Conservation (phyloP, 2,329 filamentous ascomycete genomes). For the Aaosphaeria pasadenensis region DNA sequence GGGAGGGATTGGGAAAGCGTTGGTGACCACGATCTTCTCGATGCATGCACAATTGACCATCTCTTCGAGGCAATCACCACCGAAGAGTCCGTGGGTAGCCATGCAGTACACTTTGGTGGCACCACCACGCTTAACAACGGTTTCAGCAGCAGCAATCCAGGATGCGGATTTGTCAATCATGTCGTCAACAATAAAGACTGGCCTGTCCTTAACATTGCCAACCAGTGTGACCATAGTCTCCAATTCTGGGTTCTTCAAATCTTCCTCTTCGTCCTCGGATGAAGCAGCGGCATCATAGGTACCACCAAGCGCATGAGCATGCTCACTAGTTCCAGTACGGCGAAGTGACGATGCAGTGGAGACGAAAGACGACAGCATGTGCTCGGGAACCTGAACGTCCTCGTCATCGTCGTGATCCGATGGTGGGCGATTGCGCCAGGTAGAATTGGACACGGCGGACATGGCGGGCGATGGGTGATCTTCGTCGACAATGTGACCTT, state of each 20-base stretch:
- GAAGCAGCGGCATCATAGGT: constrained; percentile 78
- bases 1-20: constrained; percentile 88
- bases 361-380: constrained; percentile 78
- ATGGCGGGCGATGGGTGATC: constrained; percentile 77
- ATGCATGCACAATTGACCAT: constrained; percentile 92
- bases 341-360: constrained; percentile 73
- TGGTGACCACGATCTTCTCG: constrained; percentile 90
- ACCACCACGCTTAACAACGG: constrained; percentile 85
- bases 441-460: constrained; percentile 61
- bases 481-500: constrained; percentile 94
- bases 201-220: constrained; percentile 82
- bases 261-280: constrained; percentile 90
- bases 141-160: constrained; percentile 97
- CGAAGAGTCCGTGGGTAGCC: constrained; percentile 93
- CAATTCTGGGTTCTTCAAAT: constrained; percentile 72
- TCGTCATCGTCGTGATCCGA: constrained; percentile 47
- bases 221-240: constrained; percentile 98
- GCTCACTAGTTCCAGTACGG: constrained; percentile 43
- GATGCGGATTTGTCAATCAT: constrained; percentile 98
- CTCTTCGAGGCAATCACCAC: constrained; percentile 82
- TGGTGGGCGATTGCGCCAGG: constrained; percentile 39
- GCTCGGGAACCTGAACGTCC: constrained; percentile 60
- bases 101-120: constrained; percentile 97
- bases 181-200: constrained; percentile 94
- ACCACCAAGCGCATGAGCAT: constrained; percentile 75